These are phyloP conservation scores for Russula brevipes DNA, from an alignment of 768 basidiomycete genomes.

Conservation along the genomic window DNA sequence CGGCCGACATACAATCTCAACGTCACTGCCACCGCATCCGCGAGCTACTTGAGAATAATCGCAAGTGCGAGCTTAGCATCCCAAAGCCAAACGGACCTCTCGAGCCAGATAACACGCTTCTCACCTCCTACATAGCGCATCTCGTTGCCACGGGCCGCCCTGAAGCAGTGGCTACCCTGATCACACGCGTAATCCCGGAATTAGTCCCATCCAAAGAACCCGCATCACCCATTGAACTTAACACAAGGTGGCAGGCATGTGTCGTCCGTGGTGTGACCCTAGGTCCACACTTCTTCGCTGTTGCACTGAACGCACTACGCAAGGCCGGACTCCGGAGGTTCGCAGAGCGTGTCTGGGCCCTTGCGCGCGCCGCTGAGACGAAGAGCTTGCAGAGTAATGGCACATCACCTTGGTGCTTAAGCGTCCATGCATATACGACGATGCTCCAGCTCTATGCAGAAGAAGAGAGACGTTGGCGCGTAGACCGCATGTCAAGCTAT, in stretches of 20 bases:
- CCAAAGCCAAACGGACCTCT: slow-evolving; percentile 23
- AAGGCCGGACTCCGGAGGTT: slow-evolving; percentile 51
- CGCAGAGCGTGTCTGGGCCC: slow-evolving; percentile 59
- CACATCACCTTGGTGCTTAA: slow-evolving; percentile 54
- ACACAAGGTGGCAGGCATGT: slow-evolving; percentile 1
- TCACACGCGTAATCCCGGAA: slow-evolving; percentile 57
- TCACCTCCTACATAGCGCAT: slow-evolving; percentile 49
- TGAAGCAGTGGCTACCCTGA: slow-evolving; percentile 39
- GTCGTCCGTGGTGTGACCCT: slow-evolving; percentile 27
- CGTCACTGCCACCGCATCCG: neutral
- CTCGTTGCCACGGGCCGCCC: slow-evolving; percentile 48
- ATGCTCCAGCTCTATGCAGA: slow-evolving; percentile 60
- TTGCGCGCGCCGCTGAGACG: slow-evolving; percentile 54
- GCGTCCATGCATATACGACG: slow-evolving; percentile 62
- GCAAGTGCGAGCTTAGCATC: slow-evolving; percentile 17
- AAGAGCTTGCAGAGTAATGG: slow-evolving; percentile 42
- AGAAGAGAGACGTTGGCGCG: slow-evolving; percentile 36
- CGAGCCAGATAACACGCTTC: slow-evolving; percentile 41
- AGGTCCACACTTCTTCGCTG: slow-evolving; percentile 58
- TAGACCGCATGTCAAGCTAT: slow-evolving; percentile 6
- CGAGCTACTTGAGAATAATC: neutral
- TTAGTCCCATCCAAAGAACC: slow-evolving; percentile 29
- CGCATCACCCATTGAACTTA: neutral
- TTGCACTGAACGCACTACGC: slow-evolving; percentile 54
- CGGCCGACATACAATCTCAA: neutral